Evolutionary conservation across 1,284 basidiomycete genomes (phyloP).

Genomic region (Volvariella surrecta): DNA sequence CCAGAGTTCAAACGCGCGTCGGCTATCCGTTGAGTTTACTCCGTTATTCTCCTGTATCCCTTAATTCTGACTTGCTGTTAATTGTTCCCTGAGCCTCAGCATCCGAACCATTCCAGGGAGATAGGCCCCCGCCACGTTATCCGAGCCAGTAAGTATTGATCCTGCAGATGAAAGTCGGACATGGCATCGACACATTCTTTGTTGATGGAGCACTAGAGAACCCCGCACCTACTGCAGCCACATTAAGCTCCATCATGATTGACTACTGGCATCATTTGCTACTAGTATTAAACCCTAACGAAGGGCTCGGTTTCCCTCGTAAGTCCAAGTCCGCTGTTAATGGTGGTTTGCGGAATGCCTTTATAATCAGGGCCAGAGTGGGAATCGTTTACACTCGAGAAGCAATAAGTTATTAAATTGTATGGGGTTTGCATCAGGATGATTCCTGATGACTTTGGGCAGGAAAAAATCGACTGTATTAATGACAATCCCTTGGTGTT

Average conservation of each 20-base stretch:
- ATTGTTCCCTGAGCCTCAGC: slow-evolving; percentile 37
- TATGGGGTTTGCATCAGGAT: slow-evolving; percentile 13
- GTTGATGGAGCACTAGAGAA: slow-evolving; percentile 25
- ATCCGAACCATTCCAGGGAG: slow-evolving; percentile 21
- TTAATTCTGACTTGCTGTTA: slow-evolving; percentile 13
- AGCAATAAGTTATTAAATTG: slow-evolving; percentile 18
- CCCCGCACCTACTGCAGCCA: slow-evolving; percentile 15
- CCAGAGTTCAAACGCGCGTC: slow-evolving; percentile 34
- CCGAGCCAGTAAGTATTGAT: not conserved
- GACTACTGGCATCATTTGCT: slow-evolving; percentile 48
- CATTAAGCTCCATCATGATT: slow-evolving; percentile 32
- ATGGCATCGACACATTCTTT: slow-evolving; percentile 31
- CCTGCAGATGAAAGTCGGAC: slow-evolving; percentile 22
- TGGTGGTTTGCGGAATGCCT: not conserved
- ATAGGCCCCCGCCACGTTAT: slow-evolving; percentile 13
- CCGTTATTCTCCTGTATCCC: not conserved
- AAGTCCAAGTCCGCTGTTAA: slow-evolving; percentile 9
- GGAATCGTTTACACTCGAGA: slow-evolving; percentile 22
- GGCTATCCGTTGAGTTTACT: slow-evolving; percentile 25
- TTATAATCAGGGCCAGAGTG: slow-evolving; percentile 25
- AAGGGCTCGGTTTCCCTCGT: slow-evolving; percentile 32
- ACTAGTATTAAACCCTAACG: slow-evolving; percentile 40
- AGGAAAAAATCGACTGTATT: slow-evolving; percentile 16
- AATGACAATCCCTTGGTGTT: slow-evolving; percentile 9
- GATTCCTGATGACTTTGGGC: slow-evolving; percentile 16